Percentiles rank a stretch among this genome's conserved stretches.
phyloP scores from a whole-genome alignment of 2,329 filamentous ascomycete species.

The Colletotrichum sp. region DNA sequence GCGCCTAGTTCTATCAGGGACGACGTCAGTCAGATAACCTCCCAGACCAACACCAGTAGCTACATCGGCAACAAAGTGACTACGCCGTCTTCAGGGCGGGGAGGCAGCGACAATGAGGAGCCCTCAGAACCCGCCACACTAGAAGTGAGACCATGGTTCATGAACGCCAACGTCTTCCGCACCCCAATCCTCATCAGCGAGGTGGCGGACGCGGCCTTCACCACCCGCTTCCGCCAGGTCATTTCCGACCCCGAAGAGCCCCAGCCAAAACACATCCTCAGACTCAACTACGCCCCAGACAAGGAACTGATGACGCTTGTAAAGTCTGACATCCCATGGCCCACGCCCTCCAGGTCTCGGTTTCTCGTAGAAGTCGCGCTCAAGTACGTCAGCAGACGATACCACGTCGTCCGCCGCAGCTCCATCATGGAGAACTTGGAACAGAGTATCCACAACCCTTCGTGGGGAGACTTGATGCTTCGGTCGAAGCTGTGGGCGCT shows the following conservation, averaged over 20 bases:
- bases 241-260: conserved; percentile 28
- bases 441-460: conserved; percentile 37
- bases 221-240: conserved; percentile 39
- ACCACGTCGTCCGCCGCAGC: conserved; percentile 45
- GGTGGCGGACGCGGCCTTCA: conserved; percentile 39
- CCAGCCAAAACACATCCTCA: conserved; percentile 33
- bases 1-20: neutral
- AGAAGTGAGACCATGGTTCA: conserved; percentile 34
- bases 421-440: conserved; percentile 41
- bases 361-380: conserved; percentile 45
- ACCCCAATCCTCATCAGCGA: conserved; percentile 38
- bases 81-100: neutral
- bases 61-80: neutral
- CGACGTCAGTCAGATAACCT: neutral
- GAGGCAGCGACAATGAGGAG: neutral
- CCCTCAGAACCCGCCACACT: neutral
- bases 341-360: conserved; percentile 38
- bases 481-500: conserved; percentile 47
- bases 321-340: conserved; percentile 39
- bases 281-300: conserved; percentile 36
- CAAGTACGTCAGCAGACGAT: conserved; percentile 41
- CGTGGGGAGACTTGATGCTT: conserved; percentile 36
- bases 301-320: conserved; percentile 30
- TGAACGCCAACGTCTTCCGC: conserved; percentile 34
- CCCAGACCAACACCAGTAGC: neutral